These are phyloP conservation scores for Cyclanthera cordifolia DNA, from an alignment of 306 rosid species.

Conservation along the genomic window DNA sequence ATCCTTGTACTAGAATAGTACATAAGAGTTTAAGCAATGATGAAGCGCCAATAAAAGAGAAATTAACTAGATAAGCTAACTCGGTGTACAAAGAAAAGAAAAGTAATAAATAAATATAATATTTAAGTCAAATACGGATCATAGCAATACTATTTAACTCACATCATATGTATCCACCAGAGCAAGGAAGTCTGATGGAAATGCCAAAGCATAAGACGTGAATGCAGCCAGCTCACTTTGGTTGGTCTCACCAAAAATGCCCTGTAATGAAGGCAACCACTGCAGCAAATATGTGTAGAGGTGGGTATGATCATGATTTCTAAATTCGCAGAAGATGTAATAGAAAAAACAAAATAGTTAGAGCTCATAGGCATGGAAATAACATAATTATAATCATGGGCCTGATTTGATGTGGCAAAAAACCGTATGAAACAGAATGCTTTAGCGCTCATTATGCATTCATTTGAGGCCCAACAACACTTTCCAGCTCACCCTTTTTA, in stretches of 20 bases:
- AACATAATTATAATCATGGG: background rate
- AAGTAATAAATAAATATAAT: background rate
- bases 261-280: constrained; percentile 49
- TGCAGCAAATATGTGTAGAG: constrained; percentile 32
- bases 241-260: constrained; percentile 81
- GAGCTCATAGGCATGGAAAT: background rate
- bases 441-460: background rate
- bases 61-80: constrained; percentile 5
- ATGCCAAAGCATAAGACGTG: constrained; percentile 90
- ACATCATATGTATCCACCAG: constrained; percentile 99
- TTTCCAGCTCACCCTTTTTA: background rate
- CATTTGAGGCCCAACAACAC: background rate
- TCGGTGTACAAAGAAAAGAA: background rate
- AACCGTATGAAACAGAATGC: background rate
- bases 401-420: background rate
- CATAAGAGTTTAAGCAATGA: background rate
- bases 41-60: background rate
- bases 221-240: constrained; percentile 95
- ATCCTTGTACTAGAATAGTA: background rate
- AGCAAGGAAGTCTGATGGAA: constrained; percentile 76
- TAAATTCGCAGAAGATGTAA: background rate
- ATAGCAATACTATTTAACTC: constrained; percentile 18
- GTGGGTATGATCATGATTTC: background rate
- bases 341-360: background rate
- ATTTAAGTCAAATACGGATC: background rate